Base-by-base conservation (phyloP, 768 basidiomycete species). In the Tylopilus intermedius region DNA sequence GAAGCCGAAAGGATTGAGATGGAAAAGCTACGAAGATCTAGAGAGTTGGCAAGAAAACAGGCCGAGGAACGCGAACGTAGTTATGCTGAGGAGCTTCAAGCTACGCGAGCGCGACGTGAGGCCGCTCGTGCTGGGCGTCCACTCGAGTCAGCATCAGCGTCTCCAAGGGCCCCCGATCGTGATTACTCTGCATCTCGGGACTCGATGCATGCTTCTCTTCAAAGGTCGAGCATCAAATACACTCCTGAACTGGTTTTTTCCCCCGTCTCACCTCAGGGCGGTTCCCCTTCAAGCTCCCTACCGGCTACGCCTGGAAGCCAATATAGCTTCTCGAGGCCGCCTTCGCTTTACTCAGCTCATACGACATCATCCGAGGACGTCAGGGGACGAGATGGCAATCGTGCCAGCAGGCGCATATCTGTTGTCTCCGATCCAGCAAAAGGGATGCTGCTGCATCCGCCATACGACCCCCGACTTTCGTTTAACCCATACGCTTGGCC, bases 81-180 rank as follows among this genome's bases (percentile, higher is more conserved):
- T 49, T 85, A 79, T 62, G 71, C 74, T 13, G 84, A 85, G 45
- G 80, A 83, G 64, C 73, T 90, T 15, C 73, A 72, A 35, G 84
- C 83, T 29, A 71, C 86, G 3, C 76, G 88, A 57, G 55, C 72
- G 39, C 72, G 88, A 59, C 79, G 84, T 55, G 86, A 89, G 62
- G 69, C 74, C 3, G 69, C 74, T 50, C 78, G 83, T 61, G 74
- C 72, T 32, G 83, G 82, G 32, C 62, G 69, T 47, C 43, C 61
- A 33, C 51, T 64, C 14, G 62, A 67, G 53, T 51, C 64, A 39
- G 46, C 45, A 10, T 54, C 66, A 45, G 51, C 60, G 37, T 58
- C 56, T 37, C 51, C 64, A 46, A 56, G 62, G 46, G 40, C 54
- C 35, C 29, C 56, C 39, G 66, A 65, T 53, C 61, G 67, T 32